Percentiles rank a stretch among this genome's conserved stretches.
Evolutionary conservation across 2,329 filamentous ascomycete species (phyloP).

Genomic region (Xylaria hypoxylon): DNA sequence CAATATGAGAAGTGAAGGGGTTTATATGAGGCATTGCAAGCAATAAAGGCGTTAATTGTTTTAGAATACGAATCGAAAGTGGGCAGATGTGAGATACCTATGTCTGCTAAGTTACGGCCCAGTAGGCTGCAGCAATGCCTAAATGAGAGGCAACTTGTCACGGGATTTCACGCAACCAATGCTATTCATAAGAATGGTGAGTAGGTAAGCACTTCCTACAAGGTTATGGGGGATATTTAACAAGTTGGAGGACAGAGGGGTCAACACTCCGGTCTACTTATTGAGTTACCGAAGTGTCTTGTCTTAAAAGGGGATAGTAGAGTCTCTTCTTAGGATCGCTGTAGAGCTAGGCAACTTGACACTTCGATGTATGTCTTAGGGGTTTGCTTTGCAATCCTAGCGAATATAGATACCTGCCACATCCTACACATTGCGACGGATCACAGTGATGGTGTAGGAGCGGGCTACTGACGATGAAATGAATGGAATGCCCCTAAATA

Average conservation of each 20-base stretch:
- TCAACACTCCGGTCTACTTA: too few species aligned
- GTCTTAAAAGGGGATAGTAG: background rate
- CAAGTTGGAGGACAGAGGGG: too few species aligned
- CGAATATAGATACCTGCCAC: background rate
- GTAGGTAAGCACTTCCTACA: too few species aligned
- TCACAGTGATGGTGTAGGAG: background rate
- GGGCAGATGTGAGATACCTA: background rate
- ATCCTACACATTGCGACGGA: constrained; percentile 7
- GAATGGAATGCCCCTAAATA: background rate
- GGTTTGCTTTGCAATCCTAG: background rate
- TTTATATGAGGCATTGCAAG: too few species aligned
- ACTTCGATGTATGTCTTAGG: constrained; percentile 10
- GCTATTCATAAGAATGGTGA: too few species aligned
- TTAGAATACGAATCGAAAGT: background rate
- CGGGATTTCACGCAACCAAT: too few species aligned
- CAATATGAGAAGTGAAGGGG: background rate
- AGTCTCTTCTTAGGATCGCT: background rate
- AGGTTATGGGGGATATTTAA: too few species aligned
- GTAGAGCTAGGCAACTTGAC: background rate
- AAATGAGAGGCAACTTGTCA: too few species aligned
- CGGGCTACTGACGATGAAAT: background rate
- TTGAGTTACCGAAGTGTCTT: too few species aligned
- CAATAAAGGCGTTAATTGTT: background rate
- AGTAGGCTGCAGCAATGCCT: too few species aligned
- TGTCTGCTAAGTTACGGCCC: too few species aligned